Base-by-base conservation (phyloP, 192 early-diverging fungal genomes). In the Umbelopsis isabellina region DNA sequence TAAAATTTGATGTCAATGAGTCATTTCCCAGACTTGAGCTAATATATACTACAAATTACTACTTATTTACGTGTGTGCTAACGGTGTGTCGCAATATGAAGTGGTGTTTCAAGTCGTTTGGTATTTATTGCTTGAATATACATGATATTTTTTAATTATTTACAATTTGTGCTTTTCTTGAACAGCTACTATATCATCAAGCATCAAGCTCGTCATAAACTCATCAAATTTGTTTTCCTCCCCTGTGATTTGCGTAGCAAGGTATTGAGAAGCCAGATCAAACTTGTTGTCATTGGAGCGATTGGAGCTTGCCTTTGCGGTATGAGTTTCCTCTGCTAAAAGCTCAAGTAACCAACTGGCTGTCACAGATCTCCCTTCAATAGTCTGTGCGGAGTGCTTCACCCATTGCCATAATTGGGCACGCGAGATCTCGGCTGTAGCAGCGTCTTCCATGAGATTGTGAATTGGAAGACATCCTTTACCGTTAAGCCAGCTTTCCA, bases 361-460 rank as follows among this genome's bases (percentile, higher is more conserved):
- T 7, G 94, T 97, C 41, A 99, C 83, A 48, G 78, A 84, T 25
- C 87, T 86, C 47, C 95, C 95, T 37, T 96, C 92, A 46, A 84
- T 82, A 10, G 94, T 97, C 73, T 85, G 89, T 37, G 91, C 86
- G 23, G 83, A 76, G 80, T 99, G 95, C 73, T 87, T 89, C 35
- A 91, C 95, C 97, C 97, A 99, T 86, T 99, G 97, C 90, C 91
- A 99, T 10, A 99, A 81, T 86, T 99, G 97, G 30, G 92, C 93
- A 55, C 97, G 91, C 4, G 95, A 96, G 73, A 98, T 98, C 85
- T 98, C 97, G 35, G 95, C 95, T 0, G 97, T 98, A 20, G 97
- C 97, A 3, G 95, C 95, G 73, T 98, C 97, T 84, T 98, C 97
- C 97, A 98, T 97, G 46, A 98, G 85, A 84, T 94, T 94, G 86